These are phyloP conservation scores for Citrullus amarus DNA, from an alignment of 306 rosid species.

Conservation along the genomic window DNA sequence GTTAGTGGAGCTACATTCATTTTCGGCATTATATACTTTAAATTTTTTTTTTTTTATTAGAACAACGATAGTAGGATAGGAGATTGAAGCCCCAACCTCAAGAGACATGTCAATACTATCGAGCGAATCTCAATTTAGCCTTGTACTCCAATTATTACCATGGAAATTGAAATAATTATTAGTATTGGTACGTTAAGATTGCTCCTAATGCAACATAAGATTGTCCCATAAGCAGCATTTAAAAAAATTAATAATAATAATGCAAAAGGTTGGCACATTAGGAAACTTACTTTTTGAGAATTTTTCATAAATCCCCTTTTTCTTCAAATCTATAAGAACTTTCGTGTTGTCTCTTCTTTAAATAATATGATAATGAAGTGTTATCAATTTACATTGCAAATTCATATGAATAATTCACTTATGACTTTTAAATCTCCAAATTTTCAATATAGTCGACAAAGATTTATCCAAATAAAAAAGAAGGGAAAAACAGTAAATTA, in stretches of 20 bases:
- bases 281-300: not conserved
- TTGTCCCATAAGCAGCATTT: not conserved
- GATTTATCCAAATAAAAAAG: not conserved
- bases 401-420: not conserved
- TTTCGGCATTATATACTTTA: not conserved
- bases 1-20: too few species aligned
- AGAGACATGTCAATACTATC: too few species aligned
- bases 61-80: too few species aligned
- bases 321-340: not conserved
- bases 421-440: not conserved
- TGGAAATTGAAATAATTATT: not conserved
- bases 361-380: not conserved
- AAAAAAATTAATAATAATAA: not conserved
- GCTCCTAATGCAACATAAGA: not conserved
- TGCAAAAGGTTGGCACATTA: not conserved
- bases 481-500: too few species aligned
- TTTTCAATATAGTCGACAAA: not conserved
- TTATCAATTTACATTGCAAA: not conserved
- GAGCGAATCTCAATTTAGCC: too few species aligned
- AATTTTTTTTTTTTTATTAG: too few species aligned
- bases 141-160: not conserved
- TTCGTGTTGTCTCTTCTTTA: not conserved
- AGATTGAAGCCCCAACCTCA: too few species aligned
- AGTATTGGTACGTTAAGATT: not conserved
- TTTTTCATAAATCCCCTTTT: not conserved